phyloP scores from a whole-genome alignment of 352 stramenopile species.

The Pythium volutum region DNA sequence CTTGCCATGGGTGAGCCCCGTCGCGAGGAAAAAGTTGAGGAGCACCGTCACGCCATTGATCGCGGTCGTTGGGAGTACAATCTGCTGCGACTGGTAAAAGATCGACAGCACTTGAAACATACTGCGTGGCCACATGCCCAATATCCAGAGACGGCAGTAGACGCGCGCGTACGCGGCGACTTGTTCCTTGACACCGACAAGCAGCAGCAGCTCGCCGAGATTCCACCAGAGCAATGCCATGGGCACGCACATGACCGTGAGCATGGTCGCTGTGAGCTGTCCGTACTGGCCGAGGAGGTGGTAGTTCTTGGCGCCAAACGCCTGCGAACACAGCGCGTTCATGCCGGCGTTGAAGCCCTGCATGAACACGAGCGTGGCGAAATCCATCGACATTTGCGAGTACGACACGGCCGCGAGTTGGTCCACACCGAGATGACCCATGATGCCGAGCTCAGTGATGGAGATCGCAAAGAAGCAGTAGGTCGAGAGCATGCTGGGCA shows the following conservation, averaged over 20 bases:
- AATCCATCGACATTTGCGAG: constrained; percentile 74
- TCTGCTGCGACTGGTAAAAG: constrained; percentile 83
- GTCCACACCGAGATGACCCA: constrained; percentile 74
- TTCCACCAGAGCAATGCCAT: constrained; percentile 78
- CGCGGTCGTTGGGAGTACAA: constrained; percentile 62
- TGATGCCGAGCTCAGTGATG: constrained; percentile 77
- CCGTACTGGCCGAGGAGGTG: constrained; percentile 63
- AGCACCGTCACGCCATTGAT: constrained; percentile 58
- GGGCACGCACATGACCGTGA: constrained; percentile 64
- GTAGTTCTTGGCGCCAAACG: constrained; percentile 83
- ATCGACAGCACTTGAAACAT: constrained; percentile 75
- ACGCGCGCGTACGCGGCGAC: constrained; percentile 44
- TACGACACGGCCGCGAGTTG: constrained; percentile 78
- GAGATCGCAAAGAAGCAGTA: constrained; percentile 82
- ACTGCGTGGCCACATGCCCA: constrained; percentile 75
- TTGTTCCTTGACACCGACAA: constrained; percentile 37
- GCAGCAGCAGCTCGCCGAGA: constrained; percentile 48
- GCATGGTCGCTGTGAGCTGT: constrained; percentile 52
- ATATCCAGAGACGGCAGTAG: constrained; percentile 66
- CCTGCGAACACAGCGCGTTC: constrained; percentile 81
- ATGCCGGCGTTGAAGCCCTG: constrained; percentile 78
- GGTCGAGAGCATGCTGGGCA: constrained; percentile 55
- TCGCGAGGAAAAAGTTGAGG: constrained; percentile 56
- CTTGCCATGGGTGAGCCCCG: constrained; percentile 60
- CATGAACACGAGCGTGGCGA: constrained; percentile 77